A percentile compares a stretch with the other conserved stretches of the same genome.
These are phyloP conservation scores for Drosera spatulata DNA, from an alignment of 179 eudicot genomes.

Conservation along the genomic window DNA sequence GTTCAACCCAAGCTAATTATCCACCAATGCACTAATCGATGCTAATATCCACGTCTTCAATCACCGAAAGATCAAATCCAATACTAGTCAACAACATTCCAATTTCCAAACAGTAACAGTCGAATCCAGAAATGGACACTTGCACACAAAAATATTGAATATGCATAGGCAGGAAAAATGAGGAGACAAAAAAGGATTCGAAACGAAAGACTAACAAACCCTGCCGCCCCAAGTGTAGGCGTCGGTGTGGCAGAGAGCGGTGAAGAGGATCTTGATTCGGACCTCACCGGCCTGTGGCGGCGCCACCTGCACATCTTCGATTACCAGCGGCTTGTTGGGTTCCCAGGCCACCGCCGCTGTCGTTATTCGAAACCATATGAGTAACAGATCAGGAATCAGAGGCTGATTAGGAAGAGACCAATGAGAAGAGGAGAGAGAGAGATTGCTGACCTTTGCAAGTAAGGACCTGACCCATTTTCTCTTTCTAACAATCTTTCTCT, in stretches of 20 bases:
- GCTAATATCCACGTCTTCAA: no score
- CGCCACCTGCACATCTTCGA: slow-evolving; percentile 93
- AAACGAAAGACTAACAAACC: slow-evolving; percentile 13
- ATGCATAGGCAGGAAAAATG: neutral
- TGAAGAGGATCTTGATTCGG: slow-evolving; percentile 66
- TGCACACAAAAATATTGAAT: no score
- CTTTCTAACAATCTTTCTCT: no score
- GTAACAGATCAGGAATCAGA: neutral
- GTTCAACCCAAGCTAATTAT: no score
- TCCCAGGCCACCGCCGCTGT: slow-evolving; percentile 99
- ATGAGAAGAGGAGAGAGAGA: neutral
- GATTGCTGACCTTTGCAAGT: slow-evolving; percentile 84
- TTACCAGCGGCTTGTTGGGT: slow-evolving; percentile 77
- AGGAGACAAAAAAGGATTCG: neutral
- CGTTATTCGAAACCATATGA: neutral
- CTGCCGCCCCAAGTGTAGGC: slow-evolving; percentile 99
- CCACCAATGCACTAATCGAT: no score
- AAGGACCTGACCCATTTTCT: slow-evolving; percentile 91
- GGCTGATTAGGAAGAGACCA: neutral
- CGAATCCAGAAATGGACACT: no score
- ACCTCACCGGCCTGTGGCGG: slow-evolving; percentile 99
- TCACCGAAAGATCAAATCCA: no score
- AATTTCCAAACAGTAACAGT: no score
- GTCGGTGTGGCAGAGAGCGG: slow-evolving; percentile 98
- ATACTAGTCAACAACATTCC: no score